Evolutionary conservation across 441 rosid genomes (phyloP).

Genomic region (Arabidopsis lyrata): DNA sequence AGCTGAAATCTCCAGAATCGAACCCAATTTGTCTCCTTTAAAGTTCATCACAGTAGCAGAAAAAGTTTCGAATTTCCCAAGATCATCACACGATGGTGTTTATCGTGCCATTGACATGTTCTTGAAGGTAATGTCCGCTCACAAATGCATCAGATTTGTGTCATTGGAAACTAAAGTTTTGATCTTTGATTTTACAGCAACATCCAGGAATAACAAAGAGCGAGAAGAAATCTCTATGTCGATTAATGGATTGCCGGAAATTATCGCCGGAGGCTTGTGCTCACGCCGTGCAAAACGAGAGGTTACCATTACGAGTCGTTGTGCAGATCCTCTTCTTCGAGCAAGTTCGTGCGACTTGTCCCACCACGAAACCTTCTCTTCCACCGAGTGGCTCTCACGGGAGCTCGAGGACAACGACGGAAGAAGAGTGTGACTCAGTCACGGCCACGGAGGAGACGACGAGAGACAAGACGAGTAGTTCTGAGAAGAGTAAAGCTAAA

Average conservation of each 20-base stretch:
- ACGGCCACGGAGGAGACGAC: constrained; percentile 67
- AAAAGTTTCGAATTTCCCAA: constrained; percentile 61
- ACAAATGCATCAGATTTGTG: neutral
- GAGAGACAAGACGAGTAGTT: constrained; percentile 28
- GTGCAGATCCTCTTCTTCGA: constrained; percentile 76
- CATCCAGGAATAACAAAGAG: constrained; percentile 65
- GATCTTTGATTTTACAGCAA: constrained; percentile 47
- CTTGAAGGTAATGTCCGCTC: constrained; percentile 61
- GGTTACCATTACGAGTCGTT: constrained; percentile 68
- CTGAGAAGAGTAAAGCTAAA: constrained; percentile 52
- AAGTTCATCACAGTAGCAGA: constrained; percentile 65
- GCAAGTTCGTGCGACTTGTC: constrained; percentile 61
- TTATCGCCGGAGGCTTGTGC: constrained; percentile 62
- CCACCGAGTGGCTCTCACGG: constrained; percentile 53
- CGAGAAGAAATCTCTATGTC: constrained; percentile 62
- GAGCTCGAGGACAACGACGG: constrained; percentile 66
- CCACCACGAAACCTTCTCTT: constrained; percentile 47
- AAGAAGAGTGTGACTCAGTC: constrained; percentile 73
- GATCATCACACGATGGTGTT: constrained; percentile 82
- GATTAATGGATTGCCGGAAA: constrained; percentile 68
- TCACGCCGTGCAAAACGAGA: constrained; percentile 70
- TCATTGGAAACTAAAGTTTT: neutral
- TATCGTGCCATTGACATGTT: constrained; percentile 90
- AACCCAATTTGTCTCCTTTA: constrained; percentile 58
- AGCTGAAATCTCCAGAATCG: constrained; percentile 69